These are phyloP conservation scores for Phytopythium aichiense DNA, from an alignment of 352 stramenopile genomes.

Conservation along the genomic window DNA sequence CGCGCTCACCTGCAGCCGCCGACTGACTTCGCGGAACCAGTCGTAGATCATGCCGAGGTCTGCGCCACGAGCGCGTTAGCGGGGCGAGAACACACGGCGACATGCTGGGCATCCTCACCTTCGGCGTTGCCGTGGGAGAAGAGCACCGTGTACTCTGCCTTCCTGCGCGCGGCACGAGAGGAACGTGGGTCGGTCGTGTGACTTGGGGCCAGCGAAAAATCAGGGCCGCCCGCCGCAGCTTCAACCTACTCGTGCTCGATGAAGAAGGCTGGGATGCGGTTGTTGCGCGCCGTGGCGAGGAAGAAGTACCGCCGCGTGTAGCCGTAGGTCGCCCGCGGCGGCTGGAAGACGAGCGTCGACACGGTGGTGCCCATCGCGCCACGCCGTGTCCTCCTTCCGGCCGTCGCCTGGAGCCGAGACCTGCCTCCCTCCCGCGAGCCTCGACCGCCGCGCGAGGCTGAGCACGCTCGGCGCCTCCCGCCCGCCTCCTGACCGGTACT, in stretches of 20 bases:
- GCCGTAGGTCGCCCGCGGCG: slow-evolving; percentile 69
- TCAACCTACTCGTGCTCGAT: slow-evolving; percentile 84
- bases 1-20: slow-evolving; percentile 49
- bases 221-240: slow-evolving; percentile 1
- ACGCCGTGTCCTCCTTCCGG: not conserved
- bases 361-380: slow-evolving; percentile 69
- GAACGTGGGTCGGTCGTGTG: no score
- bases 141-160: slow-evolving; percentile 92
- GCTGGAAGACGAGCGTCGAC: slow-evolving; percentile 87
- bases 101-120: slow-evolving; percentile 26
- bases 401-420: no score
- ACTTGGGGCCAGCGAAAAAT: not conserved
- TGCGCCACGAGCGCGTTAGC: slow-evolving; percentile 11
- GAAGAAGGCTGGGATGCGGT: slow-evolving; percentile 94
- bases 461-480: no score
- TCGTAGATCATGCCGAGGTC: slow-evolving; percentile 98
- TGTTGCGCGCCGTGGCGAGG: slow-evolving; percentile 85
- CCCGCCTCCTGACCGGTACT: no score
- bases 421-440: not conserved
- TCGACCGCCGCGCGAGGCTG: not conserved
- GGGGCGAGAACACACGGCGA: not conserved
- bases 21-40: slow-evolving; percentile 94
- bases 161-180: slow-evolving; percentile 28
- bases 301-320: slow-evolving; percentile 91
- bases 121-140: slow-evolving; percentile 98